Evolutionary conservation across 1,284 basidiomycete genomes (phyloP).

Genomic region (Ustilago bromivora): DNA sequence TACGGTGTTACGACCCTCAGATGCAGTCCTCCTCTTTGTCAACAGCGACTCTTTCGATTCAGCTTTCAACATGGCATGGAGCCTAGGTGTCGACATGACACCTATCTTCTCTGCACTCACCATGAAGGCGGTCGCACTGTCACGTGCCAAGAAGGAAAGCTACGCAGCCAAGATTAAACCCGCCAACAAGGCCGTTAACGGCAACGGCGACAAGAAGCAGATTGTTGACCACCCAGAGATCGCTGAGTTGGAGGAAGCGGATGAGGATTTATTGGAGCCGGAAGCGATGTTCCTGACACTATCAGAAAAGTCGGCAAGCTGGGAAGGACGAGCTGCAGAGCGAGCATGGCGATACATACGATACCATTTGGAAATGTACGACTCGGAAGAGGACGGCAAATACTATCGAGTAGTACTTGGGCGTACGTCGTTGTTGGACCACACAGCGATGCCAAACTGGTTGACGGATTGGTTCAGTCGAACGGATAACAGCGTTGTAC

Average conservation of each 20-base stretch:
- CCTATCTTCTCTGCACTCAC: constrained; percentile 85
- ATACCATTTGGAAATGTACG: constrained; percentile 81
- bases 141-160: constrained; percentile 36
- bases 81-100: constrained; percentile 85
- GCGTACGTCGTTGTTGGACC: constrained; percentile 24
- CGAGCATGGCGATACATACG: constrained; percentile 90
- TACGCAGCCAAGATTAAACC: constrained; percentile 10
- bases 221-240: constrained; percentile 46
- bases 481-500: constrained; percentile 35
- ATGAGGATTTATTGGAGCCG: constrained; percentile 54
- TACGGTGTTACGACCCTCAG: constrained; percentile 63
- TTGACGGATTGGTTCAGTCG: constrained; percentile 40
- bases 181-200: constrained; percentile 8
- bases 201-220: constrained; percentile 20
- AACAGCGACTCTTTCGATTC: constrained; percentile 83
- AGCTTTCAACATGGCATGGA: constrained; percentile 82
- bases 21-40: constrained; percentile 83
- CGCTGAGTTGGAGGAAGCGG: constrained; percentile 50
- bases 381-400: constrained; percentile 74
- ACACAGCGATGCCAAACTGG: constrained; percentile 27
- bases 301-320: constrained; percentile 73
- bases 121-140: constrained; percentile 76
- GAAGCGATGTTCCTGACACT: constrained; percentile 56
- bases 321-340: constrained; percentile 83
- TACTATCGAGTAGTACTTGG: constrained; percentile 75